These are phyloP conservation scores for Cunninghamia lanceolata DNA, from an alignment of 75 land plant genomes.

Conservation along the genomic window DNA sequence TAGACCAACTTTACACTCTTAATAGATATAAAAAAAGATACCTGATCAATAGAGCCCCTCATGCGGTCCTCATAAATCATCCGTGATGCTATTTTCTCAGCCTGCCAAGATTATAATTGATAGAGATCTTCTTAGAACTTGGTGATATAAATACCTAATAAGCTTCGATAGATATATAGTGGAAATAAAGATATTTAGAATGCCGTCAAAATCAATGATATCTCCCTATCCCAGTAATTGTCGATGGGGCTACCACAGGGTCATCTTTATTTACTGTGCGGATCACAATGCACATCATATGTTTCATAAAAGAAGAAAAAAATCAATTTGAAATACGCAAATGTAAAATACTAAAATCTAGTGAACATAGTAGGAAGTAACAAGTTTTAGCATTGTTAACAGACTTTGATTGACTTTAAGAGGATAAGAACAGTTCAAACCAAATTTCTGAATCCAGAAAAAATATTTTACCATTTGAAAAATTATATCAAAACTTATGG, in stretches of 20 bases:
- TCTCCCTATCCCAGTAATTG: background rate
- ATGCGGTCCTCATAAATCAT: constrained; percentile 99
- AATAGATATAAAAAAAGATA: constrained; percentile 11
- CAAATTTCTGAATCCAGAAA: background rate
- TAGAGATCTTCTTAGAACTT: background rate
- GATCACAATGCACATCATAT: background rate
- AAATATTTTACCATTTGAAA: background rate
- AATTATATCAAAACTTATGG: no score
- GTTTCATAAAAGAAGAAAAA: background rate
- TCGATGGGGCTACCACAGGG: background rate
- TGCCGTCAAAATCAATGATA: background rate
- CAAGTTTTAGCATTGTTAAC: no score
- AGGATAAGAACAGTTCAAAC: no score
- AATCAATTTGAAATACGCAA: no score
- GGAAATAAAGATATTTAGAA: background rate
- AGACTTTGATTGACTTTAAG: no score
- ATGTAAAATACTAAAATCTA: no score
- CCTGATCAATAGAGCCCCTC: constrained; percentile 99
- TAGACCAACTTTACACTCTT: background rate
- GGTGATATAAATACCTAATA: background rate
- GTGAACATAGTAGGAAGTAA: no score
- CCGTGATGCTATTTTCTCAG: constrained; percentile 96
- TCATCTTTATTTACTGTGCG: background rate
- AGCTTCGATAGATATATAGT: background rate
- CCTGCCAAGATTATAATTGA: constrained; percentile 43